Percentiles rank a stretch among this genome's conserved stretches.
These are phyloP conservation scores for Arctostaphylos glauca DNA, from an alignment of 148 eudicot genomes.

Conservation along the genomic window DNA sequence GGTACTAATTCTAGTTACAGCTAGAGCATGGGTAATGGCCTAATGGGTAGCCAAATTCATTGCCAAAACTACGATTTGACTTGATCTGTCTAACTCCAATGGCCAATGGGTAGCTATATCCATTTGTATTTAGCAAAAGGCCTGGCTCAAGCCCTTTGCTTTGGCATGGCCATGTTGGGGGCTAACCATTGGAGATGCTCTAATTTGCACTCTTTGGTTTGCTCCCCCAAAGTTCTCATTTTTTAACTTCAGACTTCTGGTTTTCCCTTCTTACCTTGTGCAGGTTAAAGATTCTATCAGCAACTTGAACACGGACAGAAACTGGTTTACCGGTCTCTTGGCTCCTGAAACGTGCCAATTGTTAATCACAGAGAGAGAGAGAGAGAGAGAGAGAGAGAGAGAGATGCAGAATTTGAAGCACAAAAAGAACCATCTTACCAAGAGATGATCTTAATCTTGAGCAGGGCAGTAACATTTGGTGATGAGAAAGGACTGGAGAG, in stretches of 20 bases:
- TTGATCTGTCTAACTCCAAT: background rate
- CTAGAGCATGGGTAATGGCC: background rate
- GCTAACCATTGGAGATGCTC: background rate
- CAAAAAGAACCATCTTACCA: slow-evolving; percentile 41
- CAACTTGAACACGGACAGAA: slow-evolving; percentile 62
- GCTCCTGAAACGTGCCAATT: slow-evolving; percentile 5
- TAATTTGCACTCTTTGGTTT: background rate
- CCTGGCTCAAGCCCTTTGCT: background rate
- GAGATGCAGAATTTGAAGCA: background rate
- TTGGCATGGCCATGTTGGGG: background rate
- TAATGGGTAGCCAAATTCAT: slow-evolving; percentile 1
- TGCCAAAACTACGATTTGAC: background rate
- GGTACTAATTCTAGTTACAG: background rate
- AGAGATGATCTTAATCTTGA: slow-evolving; percentile 87
- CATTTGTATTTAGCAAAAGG: background rate
- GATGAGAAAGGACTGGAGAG: slow-evolving; percentile 78
- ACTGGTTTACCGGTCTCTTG: slow-evolving; percentile 37
- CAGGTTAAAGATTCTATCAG: slow-evolving; percentile 62
- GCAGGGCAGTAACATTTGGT: slow-evolving; percentile 60
- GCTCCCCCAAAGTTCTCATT: background rate
- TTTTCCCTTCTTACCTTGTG: slow-evolving; percentile 60
- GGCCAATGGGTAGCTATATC: background rate
- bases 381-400: background rate
- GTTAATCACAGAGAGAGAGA: background rate
- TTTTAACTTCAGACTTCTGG: background rate